phyloP scores from a whole-genome alignment of 2,329 filamentous ascomycete species.

The Botrytis hyacinthi region DNA sequence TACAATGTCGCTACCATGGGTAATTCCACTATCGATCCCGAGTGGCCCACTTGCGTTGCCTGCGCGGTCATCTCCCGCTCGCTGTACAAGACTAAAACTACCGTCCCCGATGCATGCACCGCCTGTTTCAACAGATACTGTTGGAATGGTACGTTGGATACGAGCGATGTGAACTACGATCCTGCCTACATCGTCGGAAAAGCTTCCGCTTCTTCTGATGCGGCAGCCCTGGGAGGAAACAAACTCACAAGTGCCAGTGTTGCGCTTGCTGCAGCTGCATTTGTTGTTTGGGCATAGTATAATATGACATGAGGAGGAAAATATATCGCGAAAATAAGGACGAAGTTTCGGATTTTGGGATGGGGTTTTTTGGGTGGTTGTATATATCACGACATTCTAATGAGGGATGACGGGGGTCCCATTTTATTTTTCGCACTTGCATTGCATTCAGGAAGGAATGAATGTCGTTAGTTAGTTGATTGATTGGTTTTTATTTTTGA shows the following conservation, averaged over 20 bases:
- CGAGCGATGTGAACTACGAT: constrained; percentile 27
- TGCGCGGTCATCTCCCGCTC: constrained; percentile 82
- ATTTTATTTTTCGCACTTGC: not conserved
- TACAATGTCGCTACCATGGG: constrained; percentile 80
- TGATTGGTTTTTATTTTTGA: too few species aligned
- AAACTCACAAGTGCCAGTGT: not conserved
- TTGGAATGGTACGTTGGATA: constrained; percentile 68
- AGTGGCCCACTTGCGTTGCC: constrained; percentile 82
- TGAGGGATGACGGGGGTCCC: not conserved
- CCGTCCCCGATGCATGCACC: constrained; percentile 68
- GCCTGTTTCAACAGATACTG: constrained; percentile 81
- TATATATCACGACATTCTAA: not conserved
- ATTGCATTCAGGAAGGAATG: not conserved
- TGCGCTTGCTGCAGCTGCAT: not conserved
- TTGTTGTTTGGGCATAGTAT: not conserved
- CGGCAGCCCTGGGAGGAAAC: not conserved
- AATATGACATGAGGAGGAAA: not conserved
- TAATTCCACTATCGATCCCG: constrained; percentile 69
- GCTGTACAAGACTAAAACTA: constrained; percentile 66
- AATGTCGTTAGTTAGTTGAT: not conserved
- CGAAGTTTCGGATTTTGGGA: not conserved
- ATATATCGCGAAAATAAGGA: not conserved
- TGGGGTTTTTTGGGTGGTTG: not conserved
- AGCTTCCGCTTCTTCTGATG: constrained; percentile 4
- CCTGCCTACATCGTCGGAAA: constrained; percentile 29